A percentile compares a stretch with the other conserved stretches of the same genome.
Evolutionary conservation across 2,329 filamentous ascomycete genomes (phyloP).

Genomic region (Verticillium nubilum): DNA sequence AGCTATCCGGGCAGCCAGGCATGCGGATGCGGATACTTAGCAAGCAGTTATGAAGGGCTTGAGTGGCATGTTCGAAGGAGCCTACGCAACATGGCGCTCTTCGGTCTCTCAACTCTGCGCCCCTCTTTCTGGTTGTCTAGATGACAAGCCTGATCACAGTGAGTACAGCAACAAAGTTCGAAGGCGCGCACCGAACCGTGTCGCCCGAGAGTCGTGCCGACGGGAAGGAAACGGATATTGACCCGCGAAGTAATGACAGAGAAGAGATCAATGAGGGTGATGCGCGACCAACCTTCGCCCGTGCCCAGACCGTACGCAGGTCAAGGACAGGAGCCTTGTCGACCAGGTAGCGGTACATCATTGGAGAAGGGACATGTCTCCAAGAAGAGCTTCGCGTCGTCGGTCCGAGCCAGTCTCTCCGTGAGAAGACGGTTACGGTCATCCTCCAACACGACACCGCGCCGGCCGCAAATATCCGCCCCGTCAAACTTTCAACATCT

Average conservation of each 20-base stretch:
- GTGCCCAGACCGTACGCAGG: constrained; percentile 21
- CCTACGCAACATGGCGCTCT: constrained; percentile 41
- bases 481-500: constrained; percentile 58
- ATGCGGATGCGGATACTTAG: constrained; percentile 9
- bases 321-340: constrained; percentile 13
- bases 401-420: constrained; percentile 33
- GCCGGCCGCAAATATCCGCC: constrained; percentile 51
- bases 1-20: neutral
- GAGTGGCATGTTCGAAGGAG: constrained; percentile 34
- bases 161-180: constrained; percentile 15
- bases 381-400: constrained; percentile 28
- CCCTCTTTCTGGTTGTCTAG: constrained; percentile 29
- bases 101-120: constrained; percentile 40
- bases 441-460: constrained; percentile 31
- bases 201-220: neutral
- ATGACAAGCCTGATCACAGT: constrained; percentile 33
- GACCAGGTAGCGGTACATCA: constrained; percentile 5
- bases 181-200: neutral
- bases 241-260: neutral
- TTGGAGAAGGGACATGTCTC: constrained; percentile 25
- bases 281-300: constrained; percentile 23
- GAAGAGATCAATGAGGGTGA: constrained; percentile 21
- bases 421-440: constrained; percentile 41
- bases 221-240: neutral
- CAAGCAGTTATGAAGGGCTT: constrained; percentile 30